phyloP scores from a whole-genome alignment of 2,329 filamentous ascomycete species.

The Arthrobotrys sinensis region DNA sequence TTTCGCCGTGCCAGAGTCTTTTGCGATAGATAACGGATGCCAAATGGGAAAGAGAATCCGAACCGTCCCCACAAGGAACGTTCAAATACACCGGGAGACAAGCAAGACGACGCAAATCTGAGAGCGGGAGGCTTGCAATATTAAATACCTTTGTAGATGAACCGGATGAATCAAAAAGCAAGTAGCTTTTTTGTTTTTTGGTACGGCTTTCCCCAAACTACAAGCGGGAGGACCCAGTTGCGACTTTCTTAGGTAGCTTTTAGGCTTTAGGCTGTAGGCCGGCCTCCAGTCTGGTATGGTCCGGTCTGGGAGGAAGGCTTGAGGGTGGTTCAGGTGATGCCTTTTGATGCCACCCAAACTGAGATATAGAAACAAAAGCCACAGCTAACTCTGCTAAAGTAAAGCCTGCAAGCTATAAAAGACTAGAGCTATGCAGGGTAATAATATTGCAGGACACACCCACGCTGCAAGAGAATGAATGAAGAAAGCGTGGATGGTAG shows the following conservation, averaged over 20 bases:
- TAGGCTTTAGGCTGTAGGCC: constrained; percentile 18
- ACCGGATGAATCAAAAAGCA: not conserved
- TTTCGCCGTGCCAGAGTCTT: not conserved
- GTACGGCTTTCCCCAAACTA: constrained; percentile 23
- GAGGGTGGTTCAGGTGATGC: constrained; percentile 49
- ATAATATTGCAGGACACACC: constrained; percentile 45
- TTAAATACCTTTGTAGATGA: constrained; percentile 37
- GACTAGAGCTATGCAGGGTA: constrained; percentile 25
- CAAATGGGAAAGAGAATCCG: constrained; percentile 42
- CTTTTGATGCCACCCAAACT: constrained; percentile 39
- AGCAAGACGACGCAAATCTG: constrained; percentile 7
- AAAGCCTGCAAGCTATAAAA: constrained; percentile 23
- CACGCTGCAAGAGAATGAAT: constrained; percentile 39
- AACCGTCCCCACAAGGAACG: constrained; percentile 46
- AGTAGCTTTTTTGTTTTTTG: constrained; percentile 9
- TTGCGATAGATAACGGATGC: constrained; percentile 32
- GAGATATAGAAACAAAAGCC: not conserved
- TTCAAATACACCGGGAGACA: constrained; percentile 23
- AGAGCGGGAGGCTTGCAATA: constrained; percentile 35
- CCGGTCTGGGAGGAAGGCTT: constrained; percentile 1
- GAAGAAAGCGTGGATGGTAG: constrained; percentile 15
- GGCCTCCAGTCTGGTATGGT: constrained; percentile 19
- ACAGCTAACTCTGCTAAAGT: not conserved
- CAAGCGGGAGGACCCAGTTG: not conserved
- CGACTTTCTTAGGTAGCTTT: constrained; percentile 6